A percentile compares a stretch with the other conserved stretches of the same genome.
These are phyloP conservation scores for Symbiodinium pilosum DNA, from an alignment of 73 alveolate species.

Conservation along the genomic window DNA sequence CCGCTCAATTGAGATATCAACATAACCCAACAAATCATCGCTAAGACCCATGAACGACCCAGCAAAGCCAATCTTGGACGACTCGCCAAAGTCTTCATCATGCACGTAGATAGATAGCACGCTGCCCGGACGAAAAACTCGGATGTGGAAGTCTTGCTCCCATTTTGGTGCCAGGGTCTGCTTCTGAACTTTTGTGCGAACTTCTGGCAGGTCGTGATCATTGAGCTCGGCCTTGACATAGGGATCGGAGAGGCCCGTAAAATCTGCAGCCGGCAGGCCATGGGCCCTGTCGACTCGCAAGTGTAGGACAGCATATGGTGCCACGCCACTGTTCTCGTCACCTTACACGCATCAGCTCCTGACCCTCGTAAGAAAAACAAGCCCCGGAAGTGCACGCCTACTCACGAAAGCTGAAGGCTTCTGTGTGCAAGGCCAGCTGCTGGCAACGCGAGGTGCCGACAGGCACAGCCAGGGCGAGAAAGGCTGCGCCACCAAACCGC, in stretches of 20 bases:
- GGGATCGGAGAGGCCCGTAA: conserved; percentile 80
- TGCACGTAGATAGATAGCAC: conserved; percentile 16
- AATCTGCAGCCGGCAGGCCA: conserved; percentile 64
- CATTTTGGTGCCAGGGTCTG: conserved; percentile 67
- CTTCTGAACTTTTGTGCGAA: conserved; percentile 49
- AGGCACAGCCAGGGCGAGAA: conserved; percentile 80
- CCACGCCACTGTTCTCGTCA: not conserved
- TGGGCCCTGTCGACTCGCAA: conserved; percentile 38
- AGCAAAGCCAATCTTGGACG: conserved; percentile 46
- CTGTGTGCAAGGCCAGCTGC: not conserved
- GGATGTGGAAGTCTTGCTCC: conserved; percentile 15
- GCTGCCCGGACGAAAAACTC: conserved; percentile 59
- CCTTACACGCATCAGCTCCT: not conserved
- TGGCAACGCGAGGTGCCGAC: conserved; percentile 65
- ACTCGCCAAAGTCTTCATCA: conserved; percentile 35
- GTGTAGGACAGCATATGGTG: conserved; percentile 77
- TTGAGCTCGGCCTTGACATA: conserved; percentile 74
- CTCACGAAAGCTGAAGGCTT: not conserved
- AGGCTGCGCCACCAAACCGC: not conserved
- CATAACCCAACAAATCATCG: conserved; percentile 68
- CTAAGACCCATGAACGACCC: conserved; percentile 78
- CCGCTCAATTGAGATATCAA: conserved; percentile 41
- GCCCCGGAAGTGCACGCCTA: too few species aligned
- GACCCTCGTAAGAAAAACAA: too few species aligned
- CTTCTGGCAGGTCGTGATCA: conserved; percentile 3